These are phyloP conservation scores for Cystobasidium slooffiae DNA, from an alignment of 1,284 basidiomycete genomes.

Conservation along the genomic window DNA sequence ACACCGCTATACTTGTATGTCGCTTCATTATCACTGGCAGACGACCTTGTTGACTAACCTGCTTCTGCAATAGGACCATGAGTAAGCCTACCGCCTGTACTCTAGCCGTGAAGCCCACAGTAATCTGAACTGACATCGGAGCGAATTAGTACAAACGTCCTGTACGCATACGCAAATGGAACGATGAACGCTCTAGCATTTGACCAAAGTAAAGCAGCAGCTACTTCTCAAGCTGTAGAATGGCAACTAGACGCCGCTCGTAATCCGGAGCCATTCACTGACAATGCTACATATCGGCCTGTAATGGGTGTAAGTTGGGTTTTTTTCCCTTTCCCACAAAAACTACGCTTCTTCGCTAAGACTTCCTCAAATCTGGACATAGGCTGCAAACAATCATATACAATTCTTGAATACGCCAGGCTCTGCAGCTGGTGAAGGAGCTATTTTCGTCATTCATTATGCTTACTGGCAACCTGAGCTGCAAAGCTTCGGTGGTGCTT, in stretches of 20 bases:
- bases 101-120: background rate
- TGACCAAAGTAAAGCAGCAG: constrained; percentile 8
- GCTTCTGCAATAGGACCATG: constrained; percentile 25
- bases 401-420: constrained; percentile 33
- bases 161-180: constrained; percentile 38
- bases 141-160: constrained; percentile 24
- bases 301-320: constrained; percentile 28
- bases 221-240: constrained; percentile 14
- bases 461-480: constrained; percentile 37
- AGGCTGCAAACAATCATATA: constrained; percentile 44
- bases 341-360: background rate
- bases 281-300: constrained; percentile 23
- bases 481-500: constrained; percentile 34
- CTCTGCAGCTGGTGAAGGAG: constrained; percentile 11
- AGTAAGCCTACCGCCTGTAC: constrained; percentile 16
- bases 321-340: too few relatives aligned
- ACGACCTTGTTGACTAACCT: background rate
- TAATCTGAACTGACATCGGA: background rate
- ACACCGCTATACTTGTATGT: constrained; percentile 36
- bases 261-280: constrained; percentile 26
- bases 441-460: constrained; percentile 39
- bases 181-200: constrained; percentile 31
- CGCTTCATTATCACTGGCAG: background rate
- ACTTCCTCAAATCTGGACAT: background rate
- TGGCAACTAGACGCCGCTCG: constrained; percentile 25